Base-by-base conservation (phyloP, 2,329 filamentous ascomycete genomes). In the Aspergillus latus region DNA sequence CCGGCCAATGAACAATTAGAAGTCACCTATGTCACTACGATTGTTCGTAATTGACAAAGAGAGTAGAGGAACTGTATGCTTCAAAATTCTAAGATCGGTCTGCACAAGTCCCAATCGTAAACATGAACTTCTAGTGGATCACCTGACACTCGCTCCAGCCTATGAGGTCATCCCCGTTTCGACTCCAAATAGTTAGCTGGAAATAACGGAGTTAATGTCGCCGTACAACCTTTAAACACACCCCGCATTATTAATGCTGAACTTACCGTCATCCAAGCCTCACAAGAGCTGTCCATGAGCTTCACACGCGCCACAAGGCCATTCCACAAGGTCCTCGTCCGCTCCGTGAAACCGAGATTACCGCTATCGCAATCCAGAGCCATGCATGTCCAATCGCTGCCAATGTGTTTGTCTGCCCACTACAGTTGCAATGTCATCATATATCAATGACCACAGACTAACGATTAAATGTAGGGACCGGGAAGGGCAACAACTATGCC, bases 341-440 rank as follows among this genome's bases (percentile, higher is more conserved):
- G 44, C 15, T 21, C 54, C 32, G 21, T 52, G 48, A 52, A 56
- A 6, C 7, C 48, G 46, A 15, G 29, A 15, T 28, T 42, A n/a
- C 28, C 32, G n/a, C 16, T 43, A 32, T 60, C 58, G 21, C 60
- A 61, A 49, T 29, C 48, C 48, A 68, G 71, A 69, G 62, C 65
- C 54, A 81, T 81, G 79, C 79, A 81, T 75, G 72, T 81, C 61
- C 74, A 78, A 61, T 79, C 78, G 40, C 80, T 81, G 72, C 79
- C 79, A 15, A 81, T 81, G 79, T 81, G 79, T 81, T 74, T 60
- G 77, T 69, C 8, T 7, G 3, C 26, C 8, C 42, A 32, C 11
- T 9, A 16, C 26, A 30, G n/a, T 21, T 28, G 10, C 28, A 46
- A n/a, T 7, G 9, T 13, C n/a, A 11, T 16, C n/a, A 16, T 42